phyloP scores from a whole-genome alignment of 306 rosid genomes.

The Gynostemma pentaphyllum region DNA sequence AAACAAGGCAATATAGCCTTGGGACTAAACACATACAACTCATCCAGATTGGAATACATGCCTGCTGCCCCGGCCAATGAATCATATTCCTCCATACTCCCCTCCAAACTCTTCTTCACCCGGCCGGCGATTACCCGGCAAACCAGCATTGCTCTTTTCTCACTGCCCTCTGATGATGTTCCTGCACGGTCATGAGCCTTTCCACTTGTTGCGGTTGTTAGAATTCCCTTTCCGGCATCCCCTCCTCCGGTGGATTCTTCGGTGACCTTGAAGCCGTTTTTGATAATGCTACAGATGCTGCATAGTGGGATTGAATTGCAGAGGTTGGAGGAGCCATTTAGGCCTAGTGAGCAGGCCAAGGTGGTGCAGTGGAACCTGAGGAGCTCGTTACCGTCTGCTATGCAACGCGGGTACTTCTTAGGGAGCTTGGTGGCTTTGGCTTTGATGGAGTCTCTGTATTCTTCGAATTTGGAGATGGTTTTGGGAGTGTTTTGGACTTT shows the following conservation, averaged over 20 bases:
- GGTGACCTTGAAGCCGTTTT: slow-evolving; percentile 44
- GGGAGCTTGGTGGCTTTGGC: slow-evolving; percentile 60
- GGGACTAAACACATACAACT: slow-evolving; percentile 64
- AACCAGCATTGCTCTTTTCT: slow-evolving; percentile 83
- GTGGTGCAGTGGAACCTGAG: slow-evolving; percentile 86
- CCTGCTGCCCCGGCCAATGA: slow-evolving; percentile 69
- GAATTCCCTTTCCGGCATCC: slow-evolving; percentile 32
- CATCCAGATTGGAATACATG: slow-evolving; percentile 79
- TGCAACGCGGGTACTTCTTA: slow-evolving; percentile 80
- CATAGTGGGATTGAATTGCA: slow-evolving; percentile 69
- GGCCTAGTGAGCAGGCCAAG: slow-evolving; percentile 66
- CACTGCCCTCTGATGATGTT: slow-evolving; percentile 14
- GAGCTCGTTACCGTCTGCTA: slow-evolving; percentile 91
- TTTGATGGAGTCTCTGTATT: slow-evolving; percentile 76
- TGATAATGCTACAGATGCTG: slow-evolving; percentile 61
- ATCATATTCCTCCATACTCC: slow-evolving; percentile 62
- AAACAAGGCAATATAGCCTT: slow-evolving; percentile 94
- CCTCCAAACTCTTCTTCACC: slow-evolving; percentile 73
- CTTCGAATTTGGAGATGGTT: slow-evolving; percentile 71
- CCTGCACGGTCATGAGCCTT: slow-evolving; percentile 69
- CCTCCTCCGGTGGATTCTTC: slow-evolving; percentile 22
- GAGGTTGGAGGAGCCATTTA: slow-evolving; percentile 70
- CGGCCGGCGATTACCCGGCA: slow-evolving; percentile 96
- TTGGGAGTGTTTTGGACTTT: slow-evolving; percentile 81
- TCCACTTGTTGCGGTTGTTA: slow-evolving; percentile 88